Base-by-base conservation (phyloP, 176 grass and related monocot species). In the Aegilops umbellulata region DNA sequence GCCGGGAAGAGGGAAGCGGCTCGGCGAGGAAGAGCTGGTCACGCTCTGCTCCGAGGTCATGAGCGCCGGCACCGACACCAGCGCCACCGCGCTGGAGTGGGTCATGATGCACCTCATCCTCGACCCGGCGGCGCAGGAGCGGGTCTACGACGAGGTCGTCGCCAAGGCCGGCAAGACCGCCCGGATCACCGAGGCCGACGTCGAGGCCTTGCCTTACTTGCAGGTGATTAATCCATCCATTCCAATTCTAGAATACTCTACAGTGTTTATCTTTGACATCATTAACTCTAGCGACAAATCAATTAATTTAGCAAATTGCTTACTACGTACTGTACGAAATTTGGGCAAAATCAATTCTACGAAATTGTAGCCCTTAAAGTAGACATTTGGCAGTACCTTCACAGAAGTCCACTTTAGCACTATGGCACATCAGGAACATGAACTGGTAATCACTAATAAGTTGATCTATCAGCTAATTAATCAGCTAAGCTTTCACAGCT, bases 11-110 rank as follows among this genome's bases (percentile, higher is more conserved):
- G 91, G 89, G 42, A 91, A 90, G 72, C 67, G 80, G 4, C 87
- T 99, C 39, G 94, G 94, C 25, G 97, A 97, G 66, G 90, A 97
- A 10, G 97, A 99, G 86, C 51, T 99, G 51, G 94, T 96, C 51
- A 94, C 97, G 69, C 92, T 99, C 63, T 99, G 97, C 89, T 99
- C 97, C 68, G 94, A 99, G 94, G 94, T 97, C 8, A 94, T 99
- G 94, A 99, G 94, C 68, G 97, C 97, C 46, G 97, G 97, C 60
- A 98, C 96, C 0, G 96, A 98, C 76, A 98, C 96, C 36, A 98
- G 96, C 79, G 92, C 94, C 41, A 99, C 92, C 31, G 87, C 90
- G 41, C 83, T 99, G 1, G 94, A 99, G 87, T 99, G 97, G 97
- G 82, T 86, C 69, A 92, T 99, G 97, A 82, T 99, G 85, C 97